These are phyloP conservation scores for Termitomyces sp. DNA, from an alignment of 768 basidiomycete species.

Conservation along the genomic window DNA sequence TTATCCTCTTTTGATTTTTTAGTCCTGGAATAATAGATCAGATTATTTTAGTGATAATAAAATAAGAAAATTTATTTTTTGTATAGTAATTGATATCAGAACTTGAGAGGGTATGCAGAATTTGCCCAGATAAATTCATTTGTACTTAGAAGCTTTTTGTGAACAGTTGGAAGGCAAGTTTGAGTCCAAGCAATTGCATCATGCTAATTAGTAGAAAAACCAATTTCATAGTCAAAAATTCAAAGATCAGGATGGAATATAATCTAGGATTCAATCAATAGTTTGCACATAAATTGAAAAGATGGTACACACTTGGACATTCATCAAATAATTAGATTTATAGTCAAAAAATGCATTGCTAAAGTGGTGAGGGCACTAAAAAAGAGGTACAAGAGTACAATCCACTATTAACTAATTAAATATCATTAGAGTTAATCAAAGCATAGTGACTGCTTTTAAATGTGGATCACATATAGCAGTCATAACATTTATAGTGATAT, in stretches of 20 bases:
- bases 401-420: conserved; percentile 11
- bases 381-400: too few relatives aligned
- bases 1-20: neutral
- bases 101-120: too few relatives aligned
- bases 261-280: conserved; percentile 5
- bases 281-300: neutral
- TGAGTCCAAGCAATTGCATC: conserved; percentile 26
- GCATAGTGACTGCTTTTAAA: neutral
- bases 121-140: too few relatives aligned
- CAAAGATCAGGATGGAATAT: conserved; percentile 14
- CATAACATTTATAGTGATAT: conserved; percentile 9
- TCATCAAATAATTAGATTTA: conserved; percentile 35
- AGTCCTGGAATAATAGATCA: neutral
- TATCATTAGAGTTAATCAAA: neutral
- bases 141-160: conserved; percentile 9
- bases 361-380: conserved; percentile 16
- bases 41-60: too few relatives aligned
- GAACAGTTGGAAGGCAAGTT: conserved; percentile 19
- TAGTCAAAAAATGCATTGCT: conserved; percentile 33
- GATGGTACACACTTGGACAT: conserved; percentile 12
- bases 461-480: neutral
- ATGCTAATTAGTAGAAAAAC: conserved; percentile 27
- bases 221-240: conserved; percentile 25
- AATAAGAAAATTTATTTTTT: too few relatives aligned
- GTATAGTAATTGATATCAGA: too few relatives aligned